Percentiles rank a stretch among this genome's conserved stretches.
These are phyloP conservation scores for Dactylellina drechsleri DNA, from an alignment of 2,329 filamentous ascomycete genomes.

Conservation along the genomic window DNA sequence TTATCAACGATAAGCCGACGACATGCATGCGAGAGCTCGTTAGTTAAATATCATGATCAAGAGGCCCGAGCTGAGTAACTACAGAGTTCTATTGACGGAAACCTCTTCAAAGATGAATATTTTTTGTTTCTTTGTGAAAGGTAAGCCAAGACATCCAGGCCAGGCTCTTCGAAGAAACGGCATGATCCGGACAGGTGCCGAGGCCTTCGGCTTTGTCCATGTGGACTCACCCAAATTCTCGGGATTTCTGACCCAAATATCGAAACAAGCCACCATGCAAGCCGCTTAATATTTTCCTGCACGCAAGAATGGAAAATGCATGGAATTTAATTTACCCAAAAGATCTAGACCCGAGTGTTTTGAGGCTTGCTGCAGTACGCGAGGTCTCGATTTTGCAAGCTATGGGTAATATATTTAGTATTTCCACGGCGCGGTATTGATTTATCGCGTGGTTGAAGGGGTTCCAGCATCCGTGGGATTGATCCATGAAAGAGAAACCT, in stretches of 20 bases:
- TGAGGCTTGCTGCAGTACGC: background rate
- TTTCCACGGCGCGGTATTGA: background rate
- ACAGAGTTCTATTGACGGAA: no score
- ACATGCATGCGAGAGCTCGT: no score
- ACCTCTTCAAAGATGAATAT: no score
- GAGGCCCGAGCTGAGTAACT: no score
- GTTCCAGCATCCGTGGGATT: no score
- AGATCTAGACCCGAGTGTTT: background rate
- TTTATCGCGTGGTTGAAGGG: background rate
- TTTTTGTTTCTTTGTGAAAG: no score
- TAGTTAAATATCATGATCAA: no score
- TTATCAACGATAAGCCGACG: no score
- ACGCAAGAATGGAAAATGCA: background rate
- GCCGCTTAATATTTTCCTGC: no score
- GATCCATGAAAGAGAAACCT: no score
- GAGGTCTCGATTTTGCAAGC: background rate
- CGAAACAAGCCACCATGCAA: no score
- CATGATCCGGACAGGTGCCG: constrained; percentile 64
- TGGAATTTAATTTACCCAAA: background rate
- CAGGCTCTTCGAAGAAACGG: constrained; percentile 67
- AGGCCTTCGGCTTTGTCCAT: background rate
- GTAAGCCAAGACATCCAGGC: no score
- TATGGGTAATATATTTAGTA: background rate
- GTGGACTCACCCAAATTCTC: background rate
- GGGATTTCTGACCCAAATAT: background rate